A percentile compares a stretch with the other conserved stretches of the same genome.
These are phyloP conservation scores for Spiromastix sp. DNA, from an alignment of 2,329 filamentous ascomycete species.

Conservation along the genomic window DNA sequence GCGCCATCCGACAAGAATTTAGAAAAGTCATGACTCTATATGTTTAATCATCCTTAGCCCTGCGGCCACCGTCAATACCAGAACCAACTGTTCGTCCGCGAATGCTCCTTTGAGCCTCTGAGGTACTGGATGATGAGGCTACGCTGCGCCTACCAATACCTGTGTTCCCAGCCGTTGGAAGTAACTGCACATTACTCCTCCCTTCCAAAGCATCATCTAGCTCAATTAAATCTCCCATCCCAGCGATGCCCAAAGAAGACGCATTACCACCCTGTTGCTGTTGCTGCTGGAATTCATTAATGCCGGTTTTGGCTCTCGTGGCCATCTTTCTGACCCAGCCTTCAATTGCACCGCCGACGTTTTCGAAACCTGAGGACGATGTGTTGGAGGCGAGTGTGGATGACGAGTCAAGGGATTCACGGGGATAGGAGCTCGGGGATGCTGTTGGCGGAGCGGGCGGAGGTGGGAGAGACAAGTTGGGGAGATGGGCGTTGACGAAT, in stretches of 20 bases:
- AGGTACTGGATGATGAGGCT: too few relatives aligned
- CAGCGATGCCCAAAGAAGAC: conserved; percentile 18
- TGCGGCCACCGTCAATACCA: too few relatives aligned
- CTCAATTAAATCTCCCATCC: conserved; percentile 34
- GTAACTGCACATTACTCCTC: background rate
- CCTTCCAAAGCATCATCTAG: conserved; percentile 26
- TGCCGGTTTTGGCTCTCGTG: conserved; percentile 28
- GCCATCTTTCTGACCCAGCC: conserved; percentile 82
- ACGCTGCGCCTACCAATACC: background rate
- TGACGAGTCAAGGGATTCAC: conserved; percentile 25
- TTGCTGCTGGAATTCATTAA: conserved; percentile 30
- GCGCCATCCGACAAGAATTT: too few relatives aligned
- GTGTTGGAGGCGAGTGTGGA: conserved; percentile 20
- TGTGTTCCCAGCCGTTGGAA: background rate
- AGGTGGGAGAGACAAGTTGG: conserved; percentile 61
- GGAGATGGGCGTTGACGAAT: conserved; percentile 73
- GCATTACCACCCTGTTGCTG: conserved; percentile 12
- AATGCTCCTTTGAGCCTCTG: too few relatives aligned
- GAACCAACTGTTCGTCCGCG: too few relatives aligned
- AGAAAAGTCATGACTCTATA: too few relatives aligned
- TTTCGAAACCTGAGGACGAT: conserved; percentile 51
- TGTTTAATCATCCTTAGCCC: too few relatives aligned
- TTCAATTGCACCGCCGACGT: conserved; percentile 78
- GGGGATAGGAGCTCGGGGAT: conserved; percentile 15
- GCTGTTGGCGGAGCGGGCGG: conserved; percentile 42